Base-by-base conservation (phyloP, 208 protist genomes). In the Crithidia mellificae region DNA sequence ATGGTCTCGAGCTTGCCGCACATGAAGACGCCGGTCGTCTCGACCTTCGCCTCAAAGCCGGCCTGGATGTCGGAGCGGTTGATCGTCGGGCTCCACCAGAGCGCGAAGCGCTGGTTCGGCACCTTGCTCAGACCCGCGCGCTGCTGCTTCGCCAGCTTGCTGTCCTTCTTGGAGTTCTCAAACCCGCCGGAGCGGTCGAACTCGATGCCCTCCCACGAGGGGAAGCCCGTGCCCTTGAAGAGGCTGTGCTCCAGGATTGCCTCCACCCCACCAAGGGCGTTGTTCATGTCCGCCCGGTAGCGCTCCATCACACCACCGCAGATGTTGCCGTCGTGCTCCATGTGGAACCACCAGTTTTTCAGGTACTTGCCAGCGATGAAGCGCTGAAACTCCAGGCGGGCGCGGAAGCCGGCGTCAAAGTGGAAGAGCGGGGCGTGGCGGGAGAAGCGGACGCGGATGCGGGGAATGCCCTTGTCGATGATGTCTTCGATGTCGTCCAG, bases 1-100 rank as follows among this genome's bases (percentile, higher is more conserved):
- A 99, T 95, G 0, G 98, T 99, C 62, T 99, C 99, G 49, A 99
- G 99, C 85, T 99, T 99, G 69, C 99, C 99, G 83, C 99, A 99
- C 99, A 99, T 99, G 83, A 99, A 99, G 61, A 99, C 99, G 74
- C 99, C 99, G 29, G 99, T 99, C 17, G 99, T 94, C 81, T 99
- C 99, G 11, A 99, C 94, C 88, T 99, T 99, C n/a, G 99, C 99
- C 85, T 99, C 95, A 87, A 99, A 99, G 68, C 99, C 99, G 39
- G 99, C 98, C 84, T 99, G 99, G 29, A 99, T 98, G 80, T 99
- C 99, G 51, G 98, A 97, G 70, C 99, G 88, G 81, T 99, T 99
- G 87, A 99, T 99, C 8, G 99, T 99, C 47, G 99, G 99, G 70
- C 98, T 99, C 99, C 99, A 99, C 99, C 99, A 99, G 15, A 99